These are phyloP conservation scores for Vitis cinerea DNA, from an alignment of 164 flowering plant genomes.

Conservation along the genomic window DNA sequence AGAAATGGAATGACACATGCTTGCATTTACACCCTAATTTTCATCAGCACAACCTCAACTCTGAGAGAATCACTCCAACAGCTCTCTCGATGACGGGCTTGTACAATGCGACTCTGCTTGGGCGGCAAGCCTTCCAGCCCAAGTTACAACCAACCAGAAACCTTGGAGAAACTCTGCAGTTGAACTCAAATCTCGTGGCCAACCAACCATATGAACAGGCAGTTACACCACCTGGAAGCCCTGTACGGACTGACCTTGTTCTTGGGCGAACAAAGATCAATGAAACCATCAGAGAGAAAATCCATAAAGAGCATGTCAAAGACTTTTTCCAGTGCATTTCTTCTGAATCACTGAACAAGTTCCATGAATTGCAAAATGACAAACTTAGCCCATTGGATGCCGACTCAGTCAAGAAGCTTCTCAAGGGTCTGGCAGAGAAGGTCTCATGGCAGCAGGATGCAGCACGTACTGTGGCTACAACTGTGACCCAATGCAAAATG, in stretches of 20 bases:
- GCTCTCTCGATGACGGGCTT: constrained; percentile 36
- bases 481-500: constrained; percentile 56
- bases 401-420: constrained; percentile 75
- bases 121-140: constrained; percentile 47
- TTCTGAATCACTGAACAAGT: constrained; percentile 43
- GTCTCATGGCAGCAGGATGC: constrained; percentile 96
- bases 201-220: constrained; percentile 22
- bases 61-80: constrained; percentile 36
- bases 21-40: constrained; percentile 59
- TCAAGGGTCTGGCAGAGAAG: constrained; percentile 69
- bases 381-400: constrained; percentile 53
- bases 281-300: constrained; percentile 24
- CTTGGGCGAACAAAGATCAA: constrained; percentile 53
- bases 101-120: constrained; percentile 40
- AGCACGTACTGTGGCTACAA: constrained; percentile 68
- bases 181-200: constrained; percentile 29
- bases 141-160: constrained; percentile 39
- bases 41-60: constrained; percentile 34
- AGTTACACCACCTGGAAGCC: constrained; percentile 51
- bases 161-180: constrained; percentile 38
- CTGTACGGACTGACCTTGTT: constrained; percentile 79
- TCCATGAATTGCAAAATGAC: constrained; percentile 28
- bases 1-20: constrained; percentile 84
- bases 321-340: constrained; percentile 62
- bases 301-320: constrained; percentile 36